Base-by-base conservation (phyloP, 2,329 filamentous ascomycete species). In the Aspergillus neotritici region DNA sequence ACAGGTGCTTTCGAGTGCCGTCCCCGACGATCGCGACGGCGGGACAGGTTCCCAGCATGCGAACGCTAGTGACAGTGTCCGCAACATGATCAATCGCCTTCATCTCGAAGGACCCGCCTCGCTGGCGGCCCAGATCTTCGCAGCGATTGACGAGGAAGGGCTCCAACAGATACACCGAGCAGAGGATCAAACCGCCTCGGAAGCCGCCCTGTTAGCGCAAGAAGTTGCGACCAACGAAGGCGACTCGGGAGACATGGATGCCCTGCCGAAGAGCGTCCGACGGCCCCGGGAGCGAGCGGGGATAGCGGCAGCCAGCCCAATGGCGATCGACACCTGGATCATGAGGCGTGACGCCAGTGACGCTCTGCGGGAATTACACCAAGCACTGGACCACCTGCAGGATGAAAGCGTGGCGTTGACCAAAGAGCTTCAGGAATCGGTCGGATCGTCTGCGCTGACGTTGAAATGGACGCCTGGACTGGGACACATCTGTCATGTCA, bases 141-240 rank as follows among this genome's bases (percentile, higher is more conserved):
- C 78, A 3, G 83, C 91, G 4, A 94, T 98, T 45, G 93, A 98
- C 57, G 93, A 97, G 67, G 90, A 96, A 50, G 87, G 89, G 0
- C 71, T 97, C n/a, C 75, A 82, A 12, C 81, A 87, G 52, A 83
- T 87, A 56, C 90, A 96, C 56, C 79, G 84, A 30, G 76, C 84
- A 1, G 82, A 93, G 53, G 83, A 91, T 48, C 80, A 77, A 40
- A 81, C 87, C 50, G 81, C 82, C 0, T 79, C 76, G 14, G 79
- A 84, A 47, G 81, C 93, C 55, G 78, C 86, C 16, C 78, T 79
- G 1, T 72, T 94, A 37, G 87, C 87, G 5, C 79, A 89, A 60
- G 77, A 84, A 44, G 78, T 91, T 9, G 74, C 87, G 14, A 72
- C 75, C 17, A 75, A 77, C 28, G 84, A 89, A 62, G 85, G 81